Evolutionary conservation across 1,284 basidiomycete species (phyloP).

Genomic region (Melampsora americana): DNA sequence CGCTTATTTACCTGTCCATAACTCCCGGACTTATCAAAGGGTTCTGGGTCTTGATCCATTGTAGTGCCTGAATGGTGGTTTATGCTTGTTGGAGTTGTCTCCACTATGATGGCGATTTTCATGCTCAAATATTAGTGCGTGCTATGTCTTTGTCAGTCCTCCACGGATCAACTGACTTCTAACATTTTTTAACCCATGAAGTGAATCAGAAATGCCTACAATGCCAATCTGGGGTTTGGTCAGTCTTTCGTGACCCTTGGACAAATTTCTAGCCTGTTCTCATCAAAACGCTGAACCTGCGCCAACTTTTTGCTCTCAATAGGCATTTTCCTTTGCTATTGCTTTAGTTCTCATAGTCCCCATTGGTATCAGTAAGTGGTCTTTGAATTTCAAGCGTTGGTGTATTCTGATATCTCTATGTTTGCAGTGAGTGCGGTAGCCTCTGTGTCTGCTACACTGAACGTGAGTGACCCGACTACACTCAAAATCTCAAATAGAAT

Average conservation of each 20-base stretch:
- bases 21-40: no score
- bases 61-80: no score
- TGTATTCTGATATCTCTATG: background rate
- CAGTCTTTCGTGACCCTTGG: background rate
- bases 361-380: conserved; percentile 24
- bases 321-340: background rate
- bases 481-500: background rate
- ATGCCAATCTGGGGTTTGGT: conserved; percentile 43
- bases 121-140: conserved; percentile 47
- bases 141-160: background rate
- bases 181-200: background rate
- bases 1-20: no score
- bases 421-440: conserved; percentile 28
- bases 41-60: conserved; percentile 46
- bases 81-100: conserved; percentile 49
- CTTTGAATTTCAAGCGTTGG: background rate
- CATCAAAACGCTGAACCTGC: no score
- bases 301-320: no score
- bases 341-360: conserved; percentile 30
- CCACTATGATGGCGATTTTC: conserved; percentile 49
- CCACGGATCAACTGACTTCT: background rate
- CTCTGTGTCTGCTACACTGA: conserved; percentile 21
- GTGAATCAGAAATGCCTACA: conserved; percentile 11
- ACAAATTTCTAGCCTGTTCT: no score
- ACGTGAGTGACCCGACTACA: conserved; percentile 6